phyloP scores from a whole-genome alignment of 257 asterid genomes.

The Cordia subcordata region DNA sequence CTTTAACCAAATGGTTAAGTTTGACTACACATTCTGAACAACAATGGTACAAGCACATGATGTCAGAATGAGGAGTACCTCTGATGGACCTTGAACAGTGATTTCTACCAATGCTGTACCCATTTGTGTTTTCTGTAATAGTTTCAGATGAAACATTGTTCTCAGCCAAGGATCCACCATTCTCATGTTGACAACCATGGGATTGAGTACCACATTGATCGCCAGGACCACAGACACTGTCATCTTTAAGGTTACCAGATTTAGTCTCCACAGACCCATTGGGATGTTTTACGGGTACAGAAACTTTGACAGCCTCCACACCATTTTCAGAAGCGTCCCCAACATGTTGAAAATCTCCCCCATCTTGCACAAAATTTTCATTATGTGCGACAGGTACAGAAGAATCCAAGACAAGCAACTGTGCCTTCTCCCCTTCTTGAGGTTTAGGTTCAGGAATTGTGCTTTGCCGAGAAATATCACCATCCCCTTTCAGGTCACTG shows the following conservation, averaged over 20 bases:
- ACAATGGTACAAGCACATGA: constrained; percentile 53
- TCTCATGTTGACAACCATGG: constrained; percentile 15
- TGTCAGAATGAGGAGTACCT: constrained; percentile 16
- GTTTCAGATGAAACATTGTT: constrained; percentile 22
- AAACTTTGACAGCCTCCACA: constrained; percentile 21
- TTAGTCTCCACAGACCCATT: constrained; percentile 40
- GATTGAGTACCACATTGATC: constrained; percentile 20
- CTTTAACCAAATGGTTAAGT: constrained; percentile 43
- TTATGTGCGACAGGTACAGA: constrained; percentile 12
- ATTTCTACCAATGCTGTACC: constrained; percentile 10
- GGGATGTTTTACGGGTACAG: constrained; percentile 24
- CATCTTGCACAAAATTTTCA: constrained; percentile 23
- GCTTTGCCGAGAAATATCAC: constrained; percentile 17
- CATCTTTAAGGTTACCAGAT: constrained; percentile 21
- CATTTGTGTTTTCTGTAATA: constrained; percentile 16
- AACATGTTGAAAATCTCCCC: constrained; percentile 21
- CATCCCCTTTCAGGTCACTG: constrained; percentile 15
- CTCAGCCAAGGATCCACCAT: constrained; percentile 15
- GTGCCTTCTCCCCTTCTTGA: constrained; percentile 25
- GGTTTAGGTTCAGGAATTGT: constrained; percentile 26
- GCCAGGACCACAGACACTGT: constrained; percentile 19
- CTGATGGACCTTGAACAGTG: constrained; percentile 14
- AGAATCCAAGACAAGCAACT: constrained; percentile 16
- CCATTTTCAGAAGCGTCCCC: constrained; percentile 23
- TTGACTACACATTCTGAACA: constrained; percentile 60